Base-by-base conservation (phyloP, 495 filamentous ascomycete genomes). In the Immersiella caudata region DNA sequence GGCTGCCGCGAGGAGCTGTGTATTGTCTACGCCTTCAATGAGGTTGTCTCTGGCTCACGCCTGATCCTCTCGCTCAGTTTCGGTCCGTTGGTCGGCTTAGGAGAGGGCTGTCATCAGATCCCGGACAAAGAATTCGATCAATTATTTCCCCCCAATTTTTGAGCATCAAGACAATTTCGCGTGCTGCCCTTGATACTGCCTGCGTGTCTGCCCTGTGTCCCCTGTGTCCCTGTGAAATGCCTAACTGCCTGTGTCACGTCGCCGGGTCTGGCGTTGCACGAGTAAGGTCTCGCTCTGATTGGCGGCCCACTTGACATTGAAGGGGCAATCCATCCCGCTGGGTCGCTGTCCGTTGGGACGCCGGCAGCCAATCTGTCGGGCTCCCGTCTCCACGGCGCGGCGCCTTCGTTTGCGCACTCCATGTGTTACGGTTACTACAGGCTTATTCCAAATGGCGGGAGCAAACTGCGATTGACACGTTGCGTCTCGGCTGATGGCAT, bases 261-360 rank as follows among this genome's bases (percentile, higher is more conserved):
- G 40, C 11, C 22, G 2, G 14, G 20, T 55, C 52, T 55, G 52
- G 52, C 22, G 20, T 22, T 24, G 20, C 52, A 55, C 24, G 52
- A 55, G 21, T 11, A n/a, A 55, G 9, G n/a, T 2, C 16, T 2
- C 8, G 21, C n/a, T 14, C 8, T 55, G 16, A 55, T 55, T 55
- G 52, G 52, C 20, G 52, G 20, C 25, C 25, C 21, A n/a, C 16
- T 22, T 11, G 24, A 55, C 52, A 55, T 55, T 55, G 52, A 55
- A 55, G 52, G 52, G 52, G 20, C 52, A n/a, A 55, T 55, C 52
- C 52, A n/a, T 26, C 8, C 52, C 16, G 21, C 25, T 55, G 52
- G 52, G 52, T 55, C 52, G 52, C 16, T n/a, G 52, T 55, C 20
- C 2, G 21, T 55, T 22, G 24, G 21, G 52, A 55, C 52, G 24